Evolutionary conservation across 176 grass and related monocot species (phyloP), one percentile per base, ranked within the genome.

Genomic region (Aegilops bicornis): DNA sequence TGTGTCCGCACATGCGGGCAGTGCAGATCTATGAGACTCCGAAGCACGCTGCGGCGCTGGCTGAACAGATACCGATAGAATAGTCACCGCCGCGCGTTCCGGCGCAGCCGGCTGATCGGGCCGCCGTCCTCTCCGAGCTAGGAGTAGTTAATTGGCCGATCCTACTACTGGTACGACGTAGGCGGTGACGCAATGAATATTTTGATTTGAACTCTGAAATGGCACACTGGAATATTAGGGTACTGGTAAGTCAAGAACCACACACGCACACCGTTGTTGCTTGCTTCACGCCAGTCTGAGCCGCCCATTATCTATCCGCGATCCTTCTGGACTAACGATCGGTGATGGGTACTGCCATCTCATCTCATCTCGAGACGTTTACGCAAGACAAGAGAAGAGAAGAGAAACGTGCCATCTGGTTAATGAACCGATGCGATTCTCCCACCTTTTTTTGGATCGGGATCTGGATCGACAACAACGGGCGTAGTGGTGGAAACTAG

Each of bases 221-320:
- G 48, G 48, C 83, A 37, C 29, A 7, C 64, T 2, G 59, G 48
- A 45, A 52, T 19, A 56, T 40, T n/a, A n/a, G 15, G n/a, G n/a
- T 4, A 4, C 56, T n/a, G 2, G 52, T 1, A 10, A 42, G 32
- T 35, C 69, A 32, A 75, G 72, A 52, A 76, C 45, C 0, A 59
- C 0, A 17, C 48, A 59, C 0, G 0, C n/a, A n/a, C n/a, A n/a
- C 0, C 0, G 56, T 59, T 52, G 43, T 59, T 76, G 43, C 77
- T 85, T 67, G 85, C 85, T 91, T 91, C 67, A 87, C 80, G 84
- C 66, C 89, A 79, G n/a, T n/a, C n/a, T n/a, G 35, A 76, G n/a
- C 70, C 48, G 20, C 17, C 12, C 39, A 45, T 14, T 36, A 22
- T 50, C 62, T 52, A 43, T 30, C 37, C 0, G 17, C 31, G 80